These are phyloP conservation scores for Protomyces pachydermus DNA, from an alignment of 1,139 yeast genomes.

Conservation along the genomic window DNA sequence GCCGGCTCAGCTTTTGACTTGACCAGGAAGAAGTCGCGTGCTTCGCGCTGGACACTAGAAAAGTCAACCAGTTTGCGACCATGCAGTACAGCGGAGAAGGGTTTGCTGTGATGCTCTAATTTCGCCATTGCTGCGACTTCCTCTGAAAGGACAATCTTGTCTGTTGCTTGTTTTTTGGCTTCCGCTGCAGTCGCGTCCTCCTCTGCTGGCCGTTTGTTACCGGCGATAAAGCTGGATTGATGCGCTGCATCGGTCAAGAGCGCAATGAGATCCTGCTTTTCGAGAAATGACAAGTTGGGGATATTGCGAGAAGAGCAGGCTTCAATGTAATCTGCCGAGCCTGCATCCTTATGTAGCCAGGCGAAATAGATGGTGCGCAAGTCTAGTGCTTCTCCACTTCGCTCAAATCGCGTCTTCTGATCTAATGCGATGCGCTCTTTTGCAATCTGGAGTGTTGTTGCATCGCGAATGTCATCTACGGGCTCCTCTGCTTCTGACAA, in stretches of 20 bases:
- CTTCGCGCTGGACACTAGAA: constrained; percentile 34
- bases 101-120: constrained; percentile 47
- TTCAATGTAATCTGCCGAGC: constrained; percentile 76
- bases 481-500: background rate
- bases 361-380: constrained; percentile 68
- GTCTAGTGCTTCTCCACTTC: constrained; percentile 40
- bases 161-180: constrained; percentile 22
- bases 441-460: background rate
- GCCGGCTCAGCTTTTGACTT: constrained; percentile 19
- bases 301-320: constrained; percentile 63
- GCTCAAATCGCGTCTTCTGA: constrained; percentile 8
- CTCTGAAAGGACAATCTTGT: constrained; percentile 14
- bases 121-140: constrained; percentile 39
- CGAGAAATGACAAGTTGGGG: constrained; percentile 72
- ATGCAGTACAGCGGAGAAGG: constrained; percentile 74
- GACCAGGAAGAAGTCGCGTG: constrained; percentile 31
- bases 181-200: constrained; percentile 29
- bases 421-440: background rate
- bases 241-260: constrained; percentile 22
- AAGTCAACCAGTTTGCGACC: constrained; percentile 53
- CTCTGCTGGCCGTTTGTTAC: background rate
- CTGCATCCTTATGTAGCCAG: constrained; percentile 69
- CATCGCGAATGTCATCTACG: background rate
- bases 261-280: constrained; percentile 59
- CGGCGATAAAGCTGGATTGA: background rate